These are phyloP conservation scores for Talaromyces proteolyticus DNA, from an alignment of 495 filamentous ascomycete species.

Conservation along the genomic window DNA sequence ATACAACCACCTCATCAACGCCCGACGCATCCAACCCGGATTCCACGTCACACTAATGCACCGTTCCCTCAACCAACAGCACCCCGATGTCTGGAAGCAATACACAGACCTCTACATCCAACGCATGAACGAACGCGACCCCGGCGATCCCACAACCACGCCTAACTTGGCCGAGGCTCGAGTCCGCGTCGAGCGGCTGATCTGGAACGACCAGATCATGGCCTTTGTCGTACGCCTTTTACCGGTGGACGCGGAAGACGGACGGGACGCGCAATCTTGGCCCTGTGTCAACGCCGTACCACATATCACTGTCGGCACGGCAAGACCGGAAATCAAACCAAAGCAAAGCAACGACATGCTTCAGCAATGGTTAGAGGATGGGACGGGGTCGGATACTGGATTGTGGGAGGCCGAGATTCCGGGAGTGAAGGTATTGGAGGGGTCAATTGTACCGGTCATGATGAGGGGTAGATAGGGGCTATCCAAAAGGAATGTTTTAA, in stretches of 20 bases:
- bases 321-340: conserved; percentile 66
- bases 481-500: background rate
- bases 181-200: conserved; percentile 59
- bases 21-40: conserved; percentile 67
- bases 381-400: conserved; percentile 42
- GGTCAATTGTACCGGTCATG: conserved; percentile 37
- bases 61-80: conserved; percentile 49
- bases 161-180: conserved; percentile 44
- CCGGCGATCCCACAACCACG: conserved; percentile 23
- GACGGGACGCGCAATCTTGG: conserved; percentile 35
- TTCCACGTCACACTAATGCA: conserved; percentile 97
- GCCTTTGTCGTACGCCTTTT: conserved; percentile 72
- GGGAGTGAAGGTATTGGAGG: conserved; percentile 37
- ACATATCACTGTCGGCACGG: conserved; percentile 87
- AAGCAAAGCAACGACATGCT: conserved; percentile 90
- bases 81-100: conserved; percentile 64
- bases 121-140: conserved; percentile 23
- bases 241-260: conserved; percentile 13
- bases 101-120: conserved; percentile 49
- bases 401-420: conserved; percentile 39
- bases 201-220: conserved; percentile 84
- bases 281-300: conserved; percentile 71
- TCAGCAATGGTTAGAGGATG: conserved; percentile 54
- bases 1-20: conserved; percentile 67
- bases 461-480: conserved; percentile 22